phyloP scores from a whole-genome alignment of 1,139 yeast genomes.

The Barnettozyma hawaiiensis region DNA sequence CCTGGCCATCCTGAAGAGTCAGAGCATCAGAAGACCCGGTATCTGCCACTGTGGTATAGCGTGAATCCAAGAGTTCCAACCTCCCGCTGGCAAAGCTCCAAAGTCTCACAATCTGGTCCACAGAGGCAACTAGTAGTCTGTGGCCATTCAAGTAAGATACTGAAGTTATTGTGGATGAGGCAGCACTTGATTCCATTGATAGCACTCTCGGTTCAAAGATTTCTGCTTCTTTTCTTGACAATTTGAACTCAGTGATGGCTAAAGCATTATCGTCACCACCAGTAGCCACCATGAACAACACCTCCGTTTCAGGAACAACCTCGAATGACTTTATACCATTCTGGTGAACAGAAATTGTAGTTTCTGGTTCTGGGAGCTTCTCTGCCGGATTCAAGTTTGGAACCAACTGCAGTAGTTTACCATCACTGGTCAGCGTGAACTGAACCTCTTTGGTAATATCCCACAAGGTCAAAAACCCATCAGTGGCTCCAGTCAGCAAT shows the following conservation, averaged over 20 bases:
- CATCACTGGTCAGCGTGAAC: slow-evolving; percentile 8
- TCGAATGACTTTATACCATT: slow-evolving; percentile 67
- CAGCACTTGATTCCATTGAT: slow-evolving; percentile 50
- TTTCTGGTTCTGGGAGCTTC: slow-evolving; percentile 22
- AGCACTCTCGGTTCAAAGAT: slow-evolving; percentile 25
- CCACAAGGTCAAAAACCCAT: slow-evolving; percentile 71
- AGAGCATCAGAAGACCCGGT: slow-evolving; percentile 64
- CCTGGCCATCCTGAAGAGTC: slow-evolving; percentile 22
- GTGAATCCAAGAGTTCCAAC: slow-evolving; percentile 37
- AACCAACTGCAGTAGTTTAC: not conserved
- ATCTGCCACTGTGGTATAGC: slow-evolving; percentile 82
- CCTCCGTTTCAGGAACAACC: slow-evolving; percentile 19
- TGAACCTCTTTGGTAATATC: slow-evolving; percentile 34
- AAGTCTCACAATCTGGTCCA: slow-evolving; percentile 68
- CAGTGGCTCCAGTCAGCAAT: slow-evolving; percentile 67
- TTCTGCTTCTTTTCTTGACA: slow-evolving; percentile 19
- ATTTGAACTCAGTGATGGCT: slow-evolving; percentile 36
- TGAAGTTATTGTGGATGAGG: slow-evolving; percentile 82
- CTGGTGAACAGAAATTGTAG: slow-evolving; percentile 63
- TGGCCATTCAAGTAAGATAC: slow-evolving; percentile 33
- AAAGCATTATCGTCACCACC: slow-evolving; percentile 95
- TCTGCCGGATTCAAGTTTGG: not conserved
- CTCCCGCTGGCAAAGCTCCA: slow-evolving; percentile 45
- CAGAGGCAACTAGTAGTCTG: slow-evolving; percentile 38
- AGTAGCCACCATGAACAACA: slow-evolving; percentile 36